Evolutionary conservation across 441 rosid species (phyloP), one percentile per base, ranked within the genome.

Genomic region (Populus trichocarpa): DNA sequence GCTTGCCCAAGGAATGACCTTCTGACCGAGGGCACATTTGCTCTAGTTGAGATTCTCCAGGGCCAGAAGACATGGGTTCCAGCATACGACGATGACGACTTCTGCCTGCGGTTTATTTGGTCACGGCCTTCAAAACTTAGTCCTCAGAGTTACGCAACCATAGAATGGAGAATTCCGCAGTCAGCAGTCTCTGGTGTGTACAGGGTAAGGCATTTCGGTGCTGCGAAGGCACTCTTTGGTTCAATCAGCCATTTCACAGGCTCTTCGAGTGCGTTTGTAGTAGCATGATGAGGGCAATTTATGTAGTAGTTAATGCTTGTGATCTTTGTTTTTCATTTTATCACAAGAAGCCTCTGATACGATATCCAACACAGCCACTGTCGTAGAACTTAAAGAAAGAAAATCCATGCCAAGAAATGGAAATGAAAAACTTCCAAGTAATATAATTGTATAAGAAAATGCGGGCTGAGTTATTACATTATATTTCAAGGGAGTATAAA

Each of bases 1-100:
- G 96, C 92, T 79, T 95, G 98, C 81, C 99, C 95, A 3, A 87
- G 98, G 86, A 95, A 93, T 77, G 98, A 95, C 83, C 90, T 92
- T 23, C 77, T 93, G 91, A 89, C 94, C 0, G 99, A 95, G 85
- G 99, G 99, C 46, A 95, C 98, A 71, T 95, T 90, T 79, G 83
- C 96, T 5, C 87, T 95, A 50, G 96, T 92, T 70, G 99, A 95
- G 87, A 84, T 78, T 28, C 89, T 93, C 81, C 92, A 82, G 33
- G 87, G 78, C 42, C 80, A 80, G 70, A 92, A 87, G 67, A 86
- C 81, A 26, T 95, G 99, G 99, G 80, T 83, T 69, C 92, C 97
- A 2, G 86, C 83, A 14, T 91, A 90, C 9, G 99, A 95, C 9
- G 98, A 95, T 1, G 99, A 95, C 67, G 98, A 95, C 81, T 87